These are phyloP conservation scores for Pseudonectria foliicola DNA, from an alignment of 2,329 filamentous ascomycete species.

Conservation along the genomic window DNA sequence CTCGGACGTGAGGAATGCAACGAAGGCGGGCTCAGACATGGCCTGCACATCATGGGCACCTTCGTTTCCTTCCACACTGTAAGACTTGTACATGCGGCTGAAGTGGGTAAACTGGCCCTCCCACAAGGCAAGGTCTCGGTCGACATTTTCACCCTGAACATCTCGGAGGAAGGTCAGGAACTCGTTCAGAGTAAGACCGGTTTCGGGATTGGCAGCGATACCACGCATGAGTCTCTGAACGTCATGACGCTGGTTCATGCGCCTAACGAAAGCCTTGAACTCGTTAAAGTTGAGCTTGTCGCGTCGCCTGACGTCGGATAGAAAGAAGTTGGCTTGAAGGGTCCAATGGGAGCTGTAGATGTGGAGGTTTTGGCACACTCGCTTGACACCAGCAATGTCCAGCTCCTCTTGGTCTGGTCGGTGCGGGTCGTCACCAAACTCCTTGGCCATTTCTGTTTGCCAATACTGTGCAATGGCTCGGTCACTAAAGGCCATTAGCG, in stretches of 20 bases:
- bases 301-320: slow-evolving; percentile 57
- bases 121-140: slow-evolving; percentile 59
- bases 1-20: slow-evolving; percentile 67
- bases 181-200: slow-evolving; percentile 61
- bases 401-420: slow-evolving; percentile 59
- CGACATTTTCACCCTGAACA: slow-evolving; percentile 69
- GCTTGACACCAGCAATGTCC: slow-evolving; percentile 70
- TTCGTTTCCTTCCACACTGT: slow-evolving; percentile 37
- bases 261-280: slow-evolving; percentile 75
- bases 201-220: slow-evolving; percentile 49
- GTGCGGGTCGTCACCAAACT: slow-evolving; percentile 47
- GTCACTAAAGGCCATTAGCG: slow-evolving; percentile 77
- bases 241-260: slow-evolving; percentile 79
- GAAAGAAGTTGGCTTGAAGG: slow-evolving; percentile 65
- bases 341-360: slow-evolving; percentile 79
- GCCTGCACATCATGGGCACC: slow-evolving; percentile 37
- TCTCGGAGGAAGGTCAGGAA: slow-evolving; percentile 71
- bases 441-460: slow-evolving; percentile 72
- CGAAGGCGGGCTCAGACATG: slow-evolving; percentile 75
- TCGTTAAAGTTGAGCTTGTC: slow-evolving; percentile 69
- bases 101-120: slow-evolving; percentile 65
- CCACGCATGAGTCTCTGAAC: slow-evolving; percentile 65
- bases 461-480: slow-evolving; percentile 78
- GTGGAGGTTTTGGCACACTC: slow-evolving; percentile 80
- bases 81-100: slow-evolving; percentile 49